phyloP scores from a whole-genome alignment of 2,329 filamentous ascomycete species.

The Karstenula rhodostoma region DNA sequence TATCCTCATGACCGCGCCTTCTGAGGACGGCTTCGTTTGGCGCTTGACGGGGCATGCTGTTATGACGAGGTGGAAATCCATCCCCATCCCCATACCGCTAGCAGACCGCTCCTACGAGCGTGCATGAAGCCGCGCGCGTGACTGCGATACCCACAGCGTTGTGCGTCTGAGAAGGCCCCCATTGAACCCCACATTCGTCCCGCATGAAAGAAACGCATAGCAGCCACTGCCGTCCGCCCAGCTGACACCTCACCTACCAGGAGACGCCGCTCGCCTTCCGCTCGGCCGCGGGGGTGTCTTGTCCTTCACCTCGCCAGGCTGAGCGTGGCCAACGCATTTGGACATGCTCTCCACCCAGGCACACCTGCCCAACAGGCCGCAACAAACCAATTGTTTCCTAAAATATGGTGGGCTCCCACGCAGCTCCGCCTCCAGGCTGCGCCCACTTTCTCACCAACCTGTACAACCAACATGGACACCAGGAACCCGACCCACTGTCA shows the following conservation, averaged over 20 bases:
- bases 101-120: conserved; percentile 5
- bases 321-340: not conserved
- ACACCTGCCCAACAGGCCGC: not conserved
- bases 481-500: conserved; percentile 10
- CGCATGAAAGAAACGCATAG: conserved; percentile 7
- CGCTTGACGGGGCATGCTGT: conserved; percentile 11
- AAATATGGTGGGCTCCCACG: not conserved
- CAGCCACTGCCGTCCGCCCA: conserved; percentile 2
- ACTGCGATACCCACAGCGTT: conserved; percentile 10
- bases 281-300: conserved; percentile 10
- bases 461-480: conserved; percentile 8
- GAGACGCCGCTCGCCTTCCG: not conserved
- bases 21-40: conserved; percentile 8
- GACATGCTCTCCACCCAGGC: not conserved
- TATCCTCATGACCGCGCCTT: not conserved
- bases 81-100: not conserved
- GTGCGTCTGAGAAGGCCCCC: conserved; percentile 14
- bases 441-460: not conserved
- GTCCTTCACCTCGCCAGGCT: not conserved
- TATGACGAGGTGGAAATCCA: conserved; percentile 13
- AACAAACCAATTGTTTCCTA: conserved; percentile 4
- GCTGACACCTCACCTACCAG: conserved; percentile 1
- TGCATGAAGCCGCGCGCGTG: conserved; percentile 13
- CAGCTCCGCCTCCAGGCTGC: not conserved
- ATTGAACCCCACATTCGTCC: conserved; percentile 18